Base-by-base conservation (phyloP, 139 green algal species). In the Chlorokybus atmophyticus region DNA sequence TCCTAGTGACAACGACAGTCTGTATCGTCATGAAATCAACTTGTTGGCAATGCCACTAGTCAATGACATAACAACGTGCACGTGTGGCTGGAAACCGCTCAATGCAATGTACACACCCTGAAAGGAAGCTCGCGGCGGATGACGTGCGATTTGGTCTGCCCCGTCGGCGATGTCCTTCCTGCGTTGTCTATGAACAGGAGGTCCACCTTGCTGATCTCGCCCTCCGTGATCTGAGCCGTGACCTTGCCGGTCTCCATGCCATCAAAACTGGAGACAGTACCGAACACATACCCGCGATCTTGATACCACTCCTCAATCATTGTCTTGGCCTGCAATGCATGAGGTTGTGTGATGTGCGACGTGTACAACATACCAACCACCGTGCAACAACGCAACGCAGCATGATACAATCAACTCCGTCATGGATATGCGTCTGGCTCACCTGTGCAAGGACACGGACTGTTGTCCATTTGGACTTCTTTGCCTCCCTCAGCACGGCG, bases 241-340 rank as follows among this genome's bases (percentile, higher is more conserved):
- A 93, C 57, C 3, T 83, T 41, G 10, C 78, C 79, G 14, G 70
- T 84, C 31, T 83, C 75, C 77, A 93, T 77, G 53, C 84, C 82
- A n/a, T 79, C 79, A 38, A 85, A 90, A 26, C 24, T 61, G 27
- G n/a, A 5, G 29, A 64, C 62, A 10, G 65, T 40, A 40, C 52
- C 73, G 4, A 76, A 69, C 4, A 66, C 70, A 42, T 75, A 88
- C 23, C 82, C 82, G 14, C 73, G 75, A 10, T 81, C 60, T 8
- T 77, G 66, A 60, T 92, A 92, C 74, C 80, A 87, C 31, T 77
- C 70, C 49, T 88, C 82, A 21, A 91, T 68, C 31, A 44, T 44
- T 14, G 35, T 44, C 35, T 44, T 44, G 35, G 35, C 35, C 35
- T 44, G 35, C 10, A 44, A 44, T 44, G 35, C 35, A 44, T 44